These are phyloP conservation scores for Populus trichocarpa DNA, from an alignment of 441 rosid genomes.

Conservation along the genomic window DNA sequence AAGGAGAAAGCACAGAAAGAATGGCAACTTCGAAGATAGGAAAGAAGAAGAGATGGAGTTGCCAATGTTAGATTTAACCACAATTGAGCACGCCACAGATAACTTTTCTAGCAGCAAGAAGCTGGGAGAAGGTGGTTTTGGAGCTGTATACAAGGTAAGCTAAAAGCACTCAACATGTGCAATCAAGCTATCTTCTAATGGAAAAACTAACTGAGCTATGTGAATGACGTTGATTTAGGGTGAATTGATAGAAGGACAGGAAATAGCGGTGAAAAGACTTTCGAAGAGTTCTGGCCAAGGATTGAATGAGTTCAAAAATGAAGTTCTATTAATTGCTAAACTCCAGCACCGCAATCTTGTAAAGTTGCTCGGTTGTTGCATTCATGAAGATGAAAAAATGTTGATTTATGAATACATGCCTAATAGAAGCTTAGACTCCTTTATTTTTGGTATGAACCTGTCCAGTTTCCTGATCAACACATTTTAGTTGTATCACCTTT, in stretches of 20 bases:
- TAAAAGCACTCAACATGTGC: not conserved
- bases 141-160: constrained; percentile 15
- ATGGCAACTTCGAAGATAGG: not conserved
- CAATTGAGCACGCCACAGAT: constrained; percentile 2
- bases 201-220: not conserved
- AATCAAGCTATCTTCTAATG: not conserved
- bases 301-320: constrained; percentile 45
- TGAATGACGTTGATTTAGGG: constrained; percentile 34
- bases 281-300: constrained; percentile 47
- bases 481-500: not conserved
- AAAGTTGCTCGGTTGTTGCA: constrained; percentile 40
- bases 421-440: constrained; percentile 39
- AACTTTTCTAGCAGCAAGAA: constrained; percentile 10
- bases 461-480: not conserved
- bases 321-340: constrained; percentile 43
- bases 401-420: constrained; percentile 46
- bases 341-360: constrained; percentile 56
- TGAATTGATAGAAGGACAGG: constrained; percentile 39
- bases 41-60: not conserved
- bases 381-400: constrained; percentile 39
- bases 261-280: constrained; percentile 49
- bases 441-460: constrained; percentile 35
- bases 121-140: constrained; percentile 24
- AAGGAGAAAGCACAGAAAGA: not conserved
- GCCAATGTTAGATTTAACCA: constrained; percentile 6